Base-by-base conservation (phyloP, 345 rosid genomes). In the Lepidium didymum region DNA sequence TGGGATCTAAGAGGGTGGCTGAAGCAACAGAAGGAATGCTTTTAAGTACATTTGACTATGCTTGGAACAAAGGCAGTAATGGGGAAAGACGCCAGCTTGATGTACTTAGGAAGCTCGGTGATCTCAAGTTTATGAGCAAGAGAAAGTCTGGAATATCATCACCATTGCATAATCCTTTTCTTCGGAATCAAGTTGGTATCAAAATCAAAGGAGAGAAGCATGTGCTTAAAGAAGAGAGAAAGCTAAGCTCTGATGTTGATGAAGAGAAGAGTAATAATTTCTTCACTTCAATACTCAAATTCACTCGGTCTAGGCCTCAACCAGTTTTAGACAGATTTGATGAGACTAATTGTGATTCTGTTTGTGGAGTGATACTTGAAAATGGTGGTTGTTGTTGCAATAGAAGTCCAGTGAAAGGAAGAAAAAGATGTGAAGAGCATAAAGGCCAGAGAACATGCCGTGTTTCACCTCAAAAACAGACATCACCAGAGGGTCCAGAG, bases 21-120 rank as follows among this genome's bases (percentile, higher is more conserved):
- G 73, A 76, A 62, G 78, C 77, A 70, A 80, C 82, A 46, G 96
- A 90, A 77, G 69, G 80, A 25, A 64, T 37, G 78, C 84, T 90
- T 53, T 82, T 93, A 18, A 27, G 63, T 14, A 83, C 80, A 36
- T 90, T 90, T 70, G 97, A 93, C 58, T 93, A 90, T 72, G 98
- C 94, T 19, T 93, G 97, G 98, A 93, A 93, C 72, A 90, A 84
- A 82, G 92, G 91, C 4, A 62, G 83, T 34, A 90, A 93, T 14
- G 90, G 86, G 56, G 69, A 58, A 33, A 83, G 97, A 2, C 87
- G 96, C 33, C 94, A 81, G 16, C 19, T 71, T 47, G 92, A 84
- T 64, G 57, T 90, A 38, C 79, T 87, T 29, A 21, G 37, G 63
- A 88, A 87, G 68, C 85, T 93, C 8, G 53, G 78, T 10, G 68